phyloP scores from a whole-genome alignment of 805 yeast genomes.

The Metschnikowia rubicola region DNA sequence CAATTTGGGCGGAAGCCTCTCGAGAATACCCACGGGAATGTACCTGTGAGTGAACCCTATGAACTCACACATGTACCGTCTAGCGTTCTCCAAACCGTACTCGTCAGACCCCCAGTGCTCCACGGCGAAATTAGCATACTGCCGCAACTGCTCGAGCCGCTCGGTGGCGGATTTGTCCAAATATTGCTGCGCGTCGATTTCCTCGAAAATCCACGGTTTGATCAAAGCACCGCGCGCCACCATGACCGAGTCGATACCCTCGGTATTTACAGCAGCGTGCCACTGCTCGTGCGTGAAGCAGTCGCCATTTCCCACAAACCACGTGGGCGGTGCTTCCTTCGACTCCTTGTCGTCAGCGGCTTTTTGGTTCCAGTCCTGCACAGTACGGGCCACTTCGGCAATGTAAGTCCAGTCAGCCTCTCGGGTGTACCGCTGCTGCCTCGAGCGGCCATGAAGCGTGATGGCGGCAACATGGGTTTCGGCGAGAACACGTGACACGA shows the following conservation, averaged over 20 bases:
- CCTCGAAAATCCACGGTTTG: slow-evolving; percentile 99
- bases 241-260: slow-evolving; percentile 89
- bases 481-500: slow-evolving; percentile 66
- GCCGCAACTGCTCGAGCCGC: slow-evolving; percentile 70
- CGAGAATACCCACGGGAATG: slow-evolving; percentile 90
- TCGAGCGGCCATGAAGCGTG: slow-evolving; percentile 92
- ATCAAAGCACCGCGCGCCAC: slow-evolving; percentile 96
- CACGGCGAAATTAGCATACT: slow-evolving; percentile 74
- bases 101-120: slow-evolving; percentile 99
- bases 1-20: slow-evolving; percentile 79
- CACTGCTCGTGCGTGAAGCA: slow-evolving; percentile 84
- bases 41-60: slow-evolving; percentile 91
- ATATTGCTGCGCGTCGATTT: slow-evolving; percentile 83
- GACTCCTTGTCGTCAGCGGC: slow-evolving; percentile 59
- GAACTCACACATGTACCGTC: slow-evolving; percentile 92
- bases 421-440: slow-evolving; percentile 91
- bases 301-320: slow-evolving; percentile 94
- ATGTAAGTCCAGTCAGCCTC: slow-evolving; percentile 94
- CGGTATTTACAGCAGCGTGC: slow-evolving; percentile 62
- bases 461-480: slow-evolving; percentile 87
- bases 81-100: slow-evolving; percentile 81
- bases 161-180: slow-evolving; percentile 89
- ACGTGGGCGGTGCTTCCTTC: slow-evolving; percentile 59
- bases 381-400: slow-evolving; percentile 63
- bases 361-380: slow-evolving; percentile 55